phyloP scores from a whole-genome alignment of 768 basidiomycete genomes.

The Tephrocybe sp. region DNA sequence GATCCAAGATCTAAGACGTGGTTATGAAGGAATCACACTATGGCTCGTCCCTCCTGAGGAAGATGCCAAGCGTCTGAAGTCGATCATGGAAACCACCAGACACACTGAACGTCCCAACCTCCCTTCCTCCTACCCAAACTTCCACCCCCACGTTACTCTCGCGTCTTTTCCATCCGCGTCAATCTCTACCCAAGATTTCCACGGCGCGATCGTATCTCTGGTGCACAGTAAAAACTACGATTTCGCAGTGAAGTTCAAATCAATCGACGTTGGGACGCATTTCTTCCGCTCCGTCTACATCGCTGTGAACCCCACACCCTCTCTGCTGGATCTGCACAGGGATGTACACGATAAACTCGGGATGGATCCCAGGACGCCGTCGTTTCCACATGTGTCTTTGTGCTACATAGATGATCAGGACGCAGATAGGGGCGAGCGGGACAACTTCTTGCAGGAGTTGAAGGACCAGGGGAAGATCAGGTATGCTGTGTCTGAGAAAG shows the following conservation, averaged over 20 bases:
- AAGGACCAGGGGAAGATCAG: constrained; percentile 32
- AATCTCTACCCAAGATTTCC: constrained; percentile 28
- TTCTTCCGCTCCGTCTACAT: constrained; percentile 75
- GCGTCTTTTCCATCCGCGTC: constrained; percentile 35
- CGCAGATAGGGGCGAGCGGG: constrained; percentile 46
- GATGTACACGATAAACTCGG: constrained; percentile 38
- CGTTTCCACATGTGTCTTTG: constrained; percentile 71
- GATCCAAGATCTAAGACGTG: not conserved
- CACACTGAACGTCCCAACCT: constrained; percentile 20
- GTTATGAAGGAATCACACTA: constrained; percentile 52
- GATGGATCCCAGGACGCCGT: constrained; percentile 47
- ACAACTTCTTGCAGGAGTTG: constrained; percentile 43
- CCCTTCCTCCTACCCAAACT: constrained; percentile 50
- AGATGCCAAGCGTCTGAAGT: constrained; percentile 42
- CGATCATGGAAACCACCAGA: constrained; percentile 39
- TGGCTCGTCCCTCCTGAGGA: constrained; percentile 66
- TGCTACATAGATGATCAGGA: constrained; percentile 74
- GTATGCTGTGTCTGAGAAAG: not conserved
- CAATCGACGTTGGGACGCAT: constrained; percentile 54
- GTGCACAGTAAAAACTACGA: constrained; percentile 24
- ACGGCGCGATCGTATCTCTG: constrained; percentile 29
- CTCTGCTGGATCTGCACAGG: constrained; percentile 47
- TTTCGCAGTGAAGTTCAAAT: constrained; percentile 46
- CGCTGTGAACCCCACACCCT: constrained; percentile 41
- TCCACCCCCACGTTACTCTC: constrained; percentile 74